Evolutionary conservation across 2,329 filamentous ascomycete genomes (phyloP).

Genomic region (Aspergillus pseudotamarii): DNA sequence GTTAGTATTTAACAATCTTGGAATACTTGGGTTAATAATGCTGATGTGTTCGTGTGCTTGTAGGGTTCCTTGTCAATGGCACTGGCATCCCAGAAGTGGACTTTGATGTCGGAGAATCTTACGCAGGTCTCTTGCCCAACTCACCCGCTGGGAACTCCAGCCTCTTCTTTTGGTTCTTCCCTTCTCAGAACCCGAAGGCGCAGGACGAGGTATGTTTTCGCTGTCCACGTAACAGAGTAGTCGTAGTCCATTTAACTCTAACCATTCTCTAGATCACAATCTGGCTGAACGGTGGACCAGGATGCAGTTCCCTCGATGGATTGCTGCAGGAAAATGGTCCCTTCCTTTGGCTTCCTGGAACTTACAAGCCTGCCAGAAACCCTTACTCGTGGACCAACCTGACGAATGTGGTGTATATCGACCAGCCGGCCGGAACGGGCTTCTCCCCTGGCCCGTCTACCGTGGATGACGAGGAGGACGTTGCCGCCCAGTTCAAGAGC

Average conservation of each 20-base stretch:
- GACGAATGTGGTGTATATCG: constrained; percentile 70
- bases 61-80: constrained; percentile 68
- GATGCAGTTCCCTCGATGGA: constrained; percentile 63
- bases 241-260: neutral
- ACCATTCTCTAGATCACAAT: constrained; percentile 31
- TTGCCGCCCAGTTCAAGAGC: constrained; percentile 71
- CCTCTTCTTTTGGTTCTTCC: constrained; percentile 56
- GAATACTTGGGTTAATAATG: neutral
- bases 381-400: constrained; percentile 72
- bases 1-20: constrained; percentile 2
- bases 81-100: constrained; percentile 66
- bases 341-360: constrained; percentile 70
- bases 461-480: constrained; percentile 67
- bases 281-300: constrained; percentile 56
- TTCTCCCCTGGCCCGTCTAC: constrained; percentile 68
- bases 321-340: constrained; percentile 76
- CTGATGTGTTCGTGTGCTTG: neutral
- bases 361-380: constrained; percentile 65
- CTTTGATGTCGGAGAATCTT: constrained; percentile 63
- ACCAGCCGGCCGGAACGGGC: constrained; percentile 60
- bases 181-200: constrained; percentile 45
- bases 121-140: constrained; percentile 55
- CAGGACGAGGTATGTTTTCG: constrained; percentile 38
- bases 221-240: neutral
- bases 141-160: constrained; percentile 46